A percentile compares a stretch with the other conserved stretches of the same genome.
phyloP scores from a whole-genome alignment of 495 filamentous ascomycete genomes.

The Massariosphaeria phaeospora region DNA sequence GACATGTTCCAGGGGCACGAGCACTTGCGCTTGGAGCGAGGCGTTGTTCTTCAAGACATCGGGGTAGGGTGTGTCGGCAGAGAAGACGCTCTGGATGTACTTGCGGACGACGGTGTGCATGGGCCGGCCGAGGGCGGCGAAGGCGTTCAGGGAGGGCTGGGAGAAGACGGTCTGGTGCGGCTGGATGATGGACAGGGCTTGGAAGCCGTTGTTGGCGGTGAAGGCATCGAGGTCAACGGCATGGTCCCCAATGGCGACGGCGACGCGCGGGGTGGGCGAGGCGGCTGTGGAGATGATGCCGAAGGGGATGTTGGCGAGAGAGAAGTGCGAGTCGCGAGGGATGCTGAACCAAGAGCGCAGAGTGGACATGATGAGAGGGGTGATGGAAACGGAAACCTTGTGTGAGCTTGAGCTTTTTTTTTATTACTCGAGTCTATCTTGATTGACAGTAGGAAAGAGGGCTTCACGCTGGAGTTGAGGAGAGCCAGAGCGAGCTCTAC shows the following conservation, averaged over 20 bases:
- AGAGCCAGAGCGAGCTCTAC: no score
- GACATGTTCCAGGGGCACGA: constrained; percentile 56
- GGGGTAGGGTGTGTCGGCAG: constrained; percentile 54
- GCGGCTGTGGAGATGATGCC: constrained; percentile 69
- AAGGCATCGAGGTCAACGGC: constrained; percentile 73
- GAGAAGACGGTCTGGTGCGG: constrained; percentile 58
- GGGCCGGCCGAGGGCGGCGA: constrained; percentile 69
- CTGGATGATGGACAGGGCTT: constrained; percentile 54
- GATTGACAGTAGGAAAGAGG: no score
- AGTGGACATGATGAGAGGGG: constrained; percentile 50
- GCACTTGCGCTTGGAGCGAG: constrained; percentile 47
- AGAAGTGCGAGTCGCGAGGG: constrained; percentile 65
- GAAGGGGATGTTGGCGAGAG: constrained; percentile 86
- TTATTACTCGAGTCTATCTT: no score
- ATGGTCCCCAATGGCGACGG: constrained; percentile 72
- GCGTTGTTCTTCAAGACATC: constrained; percentile 56
- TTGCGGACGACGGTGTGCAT: constrained; percentile 67
- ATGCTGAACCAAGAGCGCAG: constrained; percentile 59
- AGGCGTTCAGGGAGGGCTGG: constrained; percentile 71
- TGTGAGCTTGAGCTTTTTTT: no score
- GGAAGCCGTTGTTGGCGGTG: constrained; percentile 54
- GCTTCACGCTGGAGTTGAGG: no score
- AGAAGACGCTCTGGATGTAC: constrained; percentile 69
- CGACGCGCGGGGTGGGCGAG: constrained; percentile 55
- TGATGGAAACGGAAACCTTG: neutral